Evolutionary conservation across 768 basidiomycete genomes (phyloP), one percentile per base, ranked within the genome.

Genomic region (Leccinum truebloodii): DNA sequence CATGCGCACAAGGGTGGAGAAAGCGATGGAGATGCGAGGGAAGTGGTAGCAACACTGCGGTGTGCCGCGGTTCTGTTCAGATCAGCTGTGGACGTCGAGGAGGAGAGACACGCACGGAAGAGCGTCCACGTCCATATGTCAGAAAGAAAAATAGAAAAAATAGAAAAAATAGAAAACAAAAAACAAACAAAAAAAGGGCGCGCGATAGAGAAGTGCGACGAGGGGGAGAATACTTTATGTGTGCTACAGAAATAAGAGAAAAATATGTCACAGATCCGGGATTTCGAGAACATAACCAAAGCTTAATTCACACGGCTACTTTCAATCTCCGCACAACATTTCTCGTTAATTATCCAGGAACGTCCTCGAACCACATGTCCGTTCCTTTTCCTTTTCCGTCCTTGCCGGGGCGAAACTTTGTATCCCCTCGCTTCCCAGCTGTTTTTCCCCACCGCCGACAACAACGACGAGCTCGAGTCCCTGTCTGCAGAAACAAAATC

Each of bases 221-320:
- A 60, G 67, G 52, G 60, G 10, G 65, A 22, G 61, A 50, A 46
- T 46, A 37, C 14, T 37, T 73, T 73, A 73, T 69, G 74, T 35
- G 35, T 35, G 35, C 35, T 73, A 75, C 74, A 75, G 73, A 73
- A 70, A 69, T 69, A 67, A 75, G 69, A 71, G 71, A 69, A 75
- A 73, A 75, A 75, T 74, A 74, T 74, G 74, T 74, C 73, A 75
- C 73, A 74, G 74, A 74, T 75, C 66, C 67, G 73, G 74, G 71
- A 75, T 67, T 75, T 73, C 72, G 70, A 73, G 72, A 73, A 73
- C 74, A 73, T 75, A 73, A 75, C 72, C 61, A 75, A 72, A 72
- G 73, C 63, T 48, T 64, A 72, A 67, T 73, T 73, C 72, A 59
- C 72, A 73, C 72, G 70, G 59, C 58, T 61, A 63, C 41, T 61